These are phyloP conservation scores for Epichloe aotearoae DNA, from an alignment of 2,329 filamentous ascomycete species.

Conservation along the genomic window DNA sequence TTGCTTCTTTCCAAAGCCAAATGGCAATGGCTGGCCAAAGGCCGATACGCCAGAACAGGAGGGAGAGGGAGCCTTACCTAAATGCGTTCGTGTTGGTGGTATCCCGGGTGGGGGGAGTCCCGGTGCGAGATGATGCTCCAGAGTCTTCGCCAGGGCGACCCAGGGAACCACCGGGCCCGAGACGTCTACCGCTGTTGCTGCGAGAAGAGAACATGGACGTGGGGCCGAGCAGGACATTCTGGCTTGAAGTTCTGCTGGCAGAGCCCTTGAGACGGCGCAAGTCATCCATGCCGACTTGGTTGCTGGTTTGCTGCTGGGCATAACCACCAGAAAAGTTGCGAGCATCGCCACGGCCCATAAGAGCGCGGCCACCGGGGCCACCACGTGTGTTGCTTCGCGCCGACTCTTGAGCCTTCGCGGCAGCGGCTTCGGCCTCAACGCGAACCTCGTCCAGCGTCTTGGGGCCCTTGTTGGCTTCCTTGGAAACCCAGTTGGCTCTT, in stretches of 20 bases:
- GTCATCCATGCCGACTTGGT: constrained; percentile 84
- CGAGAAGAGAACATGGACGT: constrained; percentile 80
- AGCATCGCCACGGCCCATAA: constrained; percentile 71
- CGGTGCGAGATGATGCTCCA: constrained; percentile 74
- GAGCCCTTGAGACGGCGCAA: constrained; percentile 66
- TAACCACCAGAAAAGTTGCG: constrained; percentile 68
- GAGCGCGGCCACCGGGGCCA: constrained; percentile 49
- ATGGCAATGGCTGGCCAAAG: neutral
- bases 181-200: constrained; percentile 75
- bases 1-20: neutral
- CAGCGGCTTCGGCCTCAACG: constrained; percentile 66
- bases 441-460: constrained; percentile 94
- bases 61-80: constrained; percentile 50
- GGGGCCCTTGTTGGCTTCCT: constrained; percentile 84
- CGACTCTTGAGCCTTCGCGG: constrained; percentile 68
- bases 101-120: constrained; percentile 60
- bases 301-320: constrained; percentile 61
- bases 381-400: constrained; percentile 51
- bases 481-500: constrained; percentile 64
- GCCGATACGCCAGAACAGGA: neutral
- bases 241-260: constrained; percentile 44
- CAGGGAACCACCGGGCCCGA: constrained; percentile 62
- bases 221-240: constrained; percentile 60
- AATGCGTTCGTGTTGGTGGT: constrained; percentile 73
- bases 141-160: constrained; percentile 72